Conservation (phyloP, 2,329 filamentous ascomycete species). For the Neofusicoccum parvum region DNA sequence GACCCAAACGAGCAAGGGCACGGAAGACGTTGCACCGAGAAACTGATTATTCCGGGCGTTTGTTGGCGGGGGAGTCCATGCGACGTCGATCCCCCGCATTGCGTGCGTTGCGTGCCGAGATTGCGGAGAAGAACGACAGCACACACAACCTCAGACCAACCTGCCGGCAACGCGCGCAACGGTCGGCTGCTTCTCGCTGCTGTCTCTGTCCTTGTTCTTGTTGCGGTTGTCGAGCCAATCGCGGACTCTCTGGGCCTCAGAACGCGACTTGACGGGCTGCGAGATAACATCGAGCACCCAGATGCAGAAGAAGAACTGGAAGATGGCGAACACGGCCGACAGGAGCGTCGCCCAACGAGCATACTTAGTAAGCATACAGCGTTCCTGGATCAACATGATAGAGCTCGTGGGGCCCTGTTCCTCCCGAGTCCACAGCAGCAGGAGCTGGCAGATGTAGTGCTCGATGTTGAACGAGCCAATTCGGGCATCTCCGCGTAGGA, state of each 20-base stretch:
- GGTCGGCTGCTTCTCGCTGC: background rate
- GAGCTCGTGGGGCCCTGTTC: too few species aligned
- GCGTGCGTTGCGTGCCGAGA: background rate
- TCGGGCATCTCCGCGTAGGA: background rate
- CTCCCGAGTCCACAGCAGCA: background rate
- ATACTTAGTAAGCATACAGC: background rate
- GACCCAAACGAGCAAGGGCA: background rate
- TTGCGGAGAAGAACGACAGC: background rate
- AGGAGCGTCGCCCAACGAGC: background rate
- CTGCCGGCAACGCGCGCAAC: background rate
- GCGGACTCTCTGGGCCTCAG: background rate
- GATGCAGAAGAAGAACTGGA: background rate
- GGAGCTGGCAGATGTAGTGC: background rate
- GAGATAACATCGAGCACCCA: slow-evolving; percentile 1
- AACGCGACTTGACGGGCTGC: background rate
- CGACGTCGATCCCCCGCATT: slow-evolving; percentile 13
- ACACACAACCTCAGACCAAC: background rate
- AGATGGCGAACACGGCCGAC: background rate
- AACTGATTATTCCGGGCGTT: too few species aligned
- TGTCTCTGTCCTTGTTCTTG: background rate
- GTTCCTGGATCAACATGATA: background rate
- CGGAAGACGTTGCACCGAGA: slow-evolving; percentile 7
- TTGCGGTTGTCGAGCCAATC: background rate
- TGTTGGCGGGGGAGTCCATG: background rate
- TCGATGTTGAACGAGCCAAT: slow-evolving; percentile 1